Evolutionary conservation across 768 basidiomycete species (phyloP).

Genomic region (Pleurotus salmoneostramineus): DNA sequence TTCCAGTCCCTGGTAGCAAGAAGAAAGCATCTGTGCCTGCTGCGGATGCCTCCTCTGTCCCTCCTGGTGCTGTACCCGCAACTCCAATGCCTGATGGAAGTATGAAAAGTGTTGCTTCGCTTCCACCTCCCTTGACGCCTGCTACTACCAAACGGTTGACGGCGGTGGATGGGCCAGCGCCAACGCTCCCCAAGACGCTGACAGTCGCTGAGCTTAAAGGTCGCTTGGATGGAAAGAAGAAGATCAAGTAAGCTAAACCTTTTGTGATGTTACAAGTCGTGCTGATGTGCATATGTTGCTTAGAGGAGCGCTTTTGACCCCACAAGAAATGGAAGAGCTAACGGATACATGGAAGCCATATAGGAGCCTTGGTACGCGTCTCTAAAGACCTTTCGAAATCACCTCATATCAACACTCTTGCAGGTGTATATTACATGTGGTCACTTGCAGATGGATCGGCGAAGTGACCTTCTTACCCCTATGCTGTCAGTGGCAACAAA

Average conservation of each 20-base stretch:
- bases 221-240: constrained; percentile 65
- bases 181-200: constrained; percentile 56
- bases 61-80: constrained; percentile 23
- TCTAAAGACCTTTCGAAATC: constrained; percentile 1
- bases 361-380: constrained; percentile 63
- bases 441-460: constrained; percentile 50
- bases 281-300: constrained; percentile 1
- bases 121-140: constrained; percentile 64
- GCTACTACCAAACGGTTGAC: constrained; percentile 57
- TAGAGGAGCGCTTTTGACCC: constrained; percentile 72
- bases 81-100: constrained; percentile 14
- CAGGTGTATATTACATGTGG: constrained; percentile 90
- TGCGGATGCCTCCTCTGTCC: constrained; percentile 29
- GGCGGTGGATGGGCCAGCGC: constrained; percentile 21
- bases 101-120: constrained; percentile 24
- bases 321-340: constrained; percentile 76
- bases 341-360: constrained; percentile 81
- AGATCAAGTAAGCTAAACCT: constrained; percentile 55
- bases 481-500: not conserved
- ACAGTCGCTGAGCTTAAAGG: constrained; percentile 52
- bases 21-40: constrained; percentile 11
- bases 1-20: constrained; percentile 23
- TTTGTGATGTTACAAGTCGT: not conserved
- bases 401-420: constrained; percentile 2
- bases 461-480: not conserved